phyloP scores from a whole-genome alignment of 805 yeast genomes.

The Metschnikowia vanudenii region DNA sequence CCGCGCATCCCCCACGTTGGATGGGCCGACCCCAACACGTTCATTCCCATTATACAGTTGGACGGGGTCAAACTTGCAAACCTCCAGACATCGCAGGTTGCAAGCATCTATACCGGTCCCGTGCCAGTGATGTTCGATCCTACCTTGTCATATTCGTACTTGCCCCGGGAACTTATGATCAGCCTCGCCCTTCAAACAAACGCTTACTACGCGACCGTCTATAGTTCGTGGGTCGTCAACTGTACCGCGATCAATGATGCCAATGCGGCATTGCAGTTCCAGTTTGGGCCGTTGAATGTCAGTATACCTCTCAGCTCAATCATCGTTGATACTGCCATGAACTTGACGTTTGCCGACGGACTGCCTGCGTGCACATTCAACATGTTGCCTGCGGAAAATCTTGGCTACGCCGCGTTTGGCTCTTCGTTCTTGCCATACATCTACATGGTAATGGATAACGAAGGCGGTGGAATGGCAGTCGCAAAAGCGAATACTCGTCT shows the following conservation, averaged over 20 bases:
- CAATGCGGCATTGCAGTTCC: conserved; percentile 52
- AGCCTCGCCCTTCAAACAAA: conserved; percentile 67
- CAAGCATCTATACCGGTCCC: conserved; percentile 34
- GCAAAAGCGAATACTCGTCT: conserved; percentile 42
- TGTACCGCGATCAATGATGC: conserved; percentile 49
- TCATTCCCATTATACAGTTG: conserved; percentile 31
- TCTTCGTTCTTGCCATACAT: conserved; percentile 51
- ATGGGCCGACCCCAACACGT: conserved; percentile 16
- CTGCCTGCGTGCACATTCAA: conserved; percentile 55
- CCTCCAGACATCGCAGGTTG: conserved; percentile 34
- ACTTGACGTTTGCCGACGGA: conserved; percentile 52
- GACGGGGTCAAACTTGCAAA: conserved; percentile 27
- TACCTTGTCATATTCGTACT: conserved; percentile 44
- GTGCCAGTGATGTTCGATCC: conserved; percentile 62
- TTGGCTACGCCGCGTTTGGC: conserved; percentile 59
- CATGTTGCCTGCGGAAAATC: conserved; percentile 45
- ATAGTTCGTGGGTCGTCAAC: conserved; percentile 58
- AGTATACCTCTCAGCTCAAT: conserved; percentile 50
- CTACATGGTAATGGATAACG: conserved; percentile 66
- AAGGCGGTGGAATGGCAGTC: conserved; percentile 52
- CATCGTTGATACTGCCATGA: conserved; percentile 31
- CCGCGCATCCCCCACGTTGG: conserved; percentile 44
- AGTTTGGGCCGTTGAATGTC: conserved; percentile 52
- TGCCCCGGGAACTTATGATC: conserved; percentile 58
- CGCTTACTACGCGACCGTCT: conserved; percentile 53